Percentiles rank a stretch among this genome's conserved stretches.
Conservation (phyloP, 805 yeast species). For the Scheffersomyces ergatensis region DNA sequence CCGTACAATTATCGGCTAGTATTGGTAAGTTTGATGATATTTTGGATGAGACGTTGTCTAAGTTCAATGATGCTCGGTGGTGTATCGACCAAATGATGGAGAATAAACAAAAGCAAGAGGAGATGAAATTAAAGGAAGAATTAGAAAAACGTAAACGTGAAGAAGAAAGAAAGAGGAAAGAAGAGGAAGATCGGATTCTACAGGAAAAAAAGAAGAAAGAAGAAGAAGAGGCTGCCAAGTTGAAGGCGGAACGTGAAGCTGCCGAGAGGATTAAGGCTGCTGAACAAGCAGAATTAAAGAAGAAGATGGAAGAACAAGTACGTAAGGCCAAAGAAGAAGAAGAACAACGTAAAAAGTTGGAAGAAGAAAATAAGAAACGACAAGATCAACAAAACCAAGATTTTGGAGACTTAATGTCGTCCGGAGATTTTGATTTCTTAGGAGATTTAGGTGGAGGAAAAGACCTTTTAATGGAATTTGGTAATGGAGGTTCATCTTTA, state of each 20-base stretch:
- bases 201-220: conserved; percentile 9
- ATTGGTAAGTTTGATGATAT: conserved; percentile 39
- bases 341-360: conserved; percentile 17
- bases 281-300: conserved; percentile 14
- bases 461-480: background rate
- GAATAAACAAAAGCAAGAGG: conserved; percentile 40
- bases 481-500: background rate
- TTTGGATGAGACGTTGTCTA: conserved; percentile 39
- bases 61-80: conserved; percentile 44
- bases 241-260: conserved; percentile 13
- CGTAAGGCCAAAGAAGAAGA: conserved; percentile 8
- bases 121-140: conserved; percentile 34
- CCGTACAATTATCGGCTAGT: conserved; percentile 30
- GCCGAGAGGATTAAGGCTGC: conserved; percentile 11
- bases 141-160: conserved; percentile 25
- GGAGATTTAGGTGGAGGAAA: background rate
- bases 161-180: conserved; percentile 23
- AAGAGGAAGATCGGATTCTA: conserved; percentile 12
- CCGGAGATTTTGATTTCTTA: background rate
- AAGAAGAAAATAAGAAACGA: conserved; percentile 14
- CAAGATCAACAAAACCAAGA: background rate
- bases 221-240: conserved; percentile 8
- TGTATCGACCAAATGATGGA: conserved; percentile 42
- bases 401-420: background rate
- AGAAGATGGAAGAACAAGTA: conserved; percentile 2